Evolutionary conservation across 2,329 filamentous ascomycete species (phyloP).

Genomic region (Penicillium verrucosum): DNA sequence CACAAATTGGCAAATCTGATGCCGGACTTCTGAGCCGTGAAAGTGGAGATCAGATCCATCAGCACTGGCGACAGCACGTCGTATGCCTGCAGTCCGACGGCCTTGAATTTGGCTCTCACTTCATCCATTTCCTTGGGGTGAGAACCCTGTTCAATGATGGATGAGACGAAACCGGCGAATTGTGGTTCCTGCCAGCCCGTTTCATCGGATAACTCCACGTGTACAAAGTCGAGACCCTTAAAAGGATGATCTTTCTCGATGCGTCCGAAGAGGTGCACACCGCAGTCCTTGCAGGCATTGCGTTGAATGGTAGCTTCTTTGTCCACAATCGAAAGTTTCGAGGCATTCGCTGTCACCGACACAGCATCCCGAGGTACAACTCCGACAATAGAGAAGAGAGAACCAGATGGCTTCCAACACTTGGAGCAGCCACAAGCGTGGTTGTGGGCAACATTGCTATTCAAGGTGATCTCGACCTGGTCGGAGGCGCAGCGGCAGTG

Average conservation of each 20-base stretch:
- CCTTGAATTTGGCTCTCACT: conserved; percentile 54
- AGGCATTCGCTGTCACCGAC: conserved; percentile 54
- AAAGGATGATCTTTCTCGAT: conserved; percentile 65
- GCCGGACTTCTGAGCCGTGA: conserved; percentile 50
- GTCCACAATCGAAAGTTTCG: conserved; percentile 59
- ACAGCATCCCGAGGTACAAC: conserved; percentile 58
- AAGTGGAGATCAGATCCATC: conserved; percentile 62
- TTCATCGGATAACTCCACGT: conserved; percentile 58
- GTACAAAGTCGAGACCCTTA: conserved; percentile 67
- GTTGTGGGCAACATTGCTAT: conserved; percentile 62
- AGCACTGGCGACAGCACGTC: conserved; percentile 60
- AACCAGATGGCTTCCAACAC: conserved; percentile 65
- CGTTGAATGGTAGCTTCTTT: conserved; percentile 57
- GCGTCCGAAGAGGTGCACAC: conserved; percentile 61
- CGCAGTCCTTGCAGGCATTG: conserved; percentile 59
- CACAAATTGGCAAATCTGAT: conserved; percentile 27
- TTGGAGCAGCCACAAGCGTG: conserved; percentile 70
- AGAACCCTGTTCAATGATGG: conserved; percentile 67
- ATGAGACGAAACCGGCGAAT: conserved; percentile 66
- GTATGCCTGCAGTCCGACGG: conserved; percentile 59
- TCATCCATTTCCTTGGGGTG: conserved; percentile 53
- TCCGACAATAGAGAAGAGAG: conserved; percentile 63
- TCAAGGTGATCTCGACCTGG: conserved; percentile 58
- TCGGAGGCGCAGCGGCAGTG: conserved; percentile 57
- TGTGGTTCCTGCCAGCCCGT: conserved; percentile 70